Percentiles rank a stretch among this genome's conserved stretches.
Conservation (phyloP, 2,329 filamentous ascomycete genomes). For the Penicillium sp. region DNA sequence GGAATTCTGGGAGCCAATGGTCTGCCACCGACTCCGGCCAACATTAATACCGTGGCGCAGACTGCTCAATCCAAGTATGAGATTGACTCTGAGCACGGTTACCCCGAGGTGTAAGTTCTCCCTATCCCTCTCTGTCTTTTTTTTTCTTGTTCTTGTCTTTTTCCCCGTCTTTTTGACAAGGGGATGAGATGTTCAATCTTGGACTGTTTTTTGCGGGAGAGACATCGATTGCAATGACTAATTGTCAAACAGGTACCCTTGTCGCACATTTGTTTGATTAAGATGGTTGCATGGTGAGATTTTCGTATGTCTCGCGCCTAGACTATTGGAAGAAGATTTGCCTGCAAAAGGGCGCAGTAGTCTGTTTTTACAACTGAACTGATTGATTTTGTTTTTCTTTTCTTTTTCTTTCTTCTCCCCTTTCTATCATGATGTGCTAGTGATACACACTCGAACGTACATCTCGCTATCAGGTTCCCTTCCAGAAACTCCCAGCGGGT, state of each 20-base stretch:
- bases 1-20: constrained; percentile 67
- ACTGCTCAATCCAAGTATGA: constrained; percentile 52
- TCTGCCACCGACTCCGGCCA: constrained; percentile 77
- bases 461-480: no score
- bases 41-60: constrained; percentile 47
- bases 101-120: constrained; percentile 59
- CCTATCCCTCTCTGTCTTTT: not conserved
- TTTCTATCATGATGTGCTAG: no score
- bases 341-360: not conserved
- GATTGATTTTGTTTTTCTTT: no score
- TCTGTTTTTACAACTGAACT: no score
- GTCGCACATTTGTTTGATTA: constrained; percentile 41
- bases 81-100: constrained; percentile 61
- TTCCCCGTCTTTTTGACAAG: not conserved
- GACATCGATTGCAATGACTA: not conserved
- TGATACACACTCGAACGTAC: no score
- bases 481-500: no score
- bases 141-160: not conserved
- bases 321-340: constrained; percentile 1
- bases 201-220: no score
- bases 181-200: no score
- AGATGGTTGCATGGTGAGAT: not conserved
- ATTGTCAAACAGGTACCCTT: constrained; percentile 36
- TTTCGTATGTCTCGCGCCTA: constrained; percentile 1
- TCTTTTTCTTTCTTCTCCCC: no score